Evolutionary conservation across 306 rosid species (phyloP), one percentile per base, ranked within the genome.

Genomic region (Dalbergia cochinchinensis): DNA sequence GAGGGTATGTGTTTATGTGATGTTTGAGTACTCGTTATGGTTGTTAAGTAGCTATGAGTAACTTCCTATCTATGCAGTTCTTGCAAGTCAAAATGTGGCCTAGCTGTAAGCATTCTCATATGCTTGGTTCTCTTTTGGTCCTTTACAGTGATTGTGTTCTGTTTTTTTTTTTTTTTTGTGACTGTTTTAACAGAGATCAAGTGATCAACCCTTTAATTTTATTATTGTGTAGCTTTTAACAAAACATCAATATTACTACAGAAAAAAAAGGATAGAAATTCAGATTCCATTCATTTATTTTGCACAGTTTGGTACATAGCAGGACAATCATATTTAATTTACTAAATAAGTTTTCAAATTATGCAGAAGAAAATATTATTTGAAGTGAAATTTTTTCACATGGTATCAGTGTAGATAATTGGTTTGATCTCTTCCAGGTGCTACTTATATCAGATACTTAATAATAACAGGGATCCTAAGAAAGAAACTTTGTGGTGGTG

Each of bases 361-460:
- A 50, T 50, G 31, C 14, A 1, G 15, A 19, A 20, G 61, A 35
- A 50, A 14, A 42, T 15, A 48, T 9, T 5, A 47, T 13, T 35
- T 48, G 47, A 61, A 61, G 44, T 79, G 71, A 45, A 60, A 4
- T 42, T 60, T 60, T 60, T 60, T 60, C 45, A 51, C 62, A 53
- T 26, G 42, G 73, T 60, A 53, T 54, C 37, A 63, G 20, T 26
- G 6, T 44, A 22, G 42, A 3, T 80, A 64, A 57, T 73, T 42
- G 59, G 37, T 80, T 71, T 55, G 44, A 35, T 71, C n/a, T 71
- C 2, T 71, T 35, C 47, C 8, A 11, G 9, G 47, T 42, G 47
- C 47, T 7, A 26, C 48, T 34, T 15, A 13, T 11, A 54, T 55
- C 42, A 26, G 31, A 53, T 33, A 50, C 63, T 0, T 35, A 45